These are phyloP conservation scores for Tetracladium maxilliforme DNA, from an alignment of 2,329 filamentous ascomycete genomes.

Conservation along the genomic window DNA sequence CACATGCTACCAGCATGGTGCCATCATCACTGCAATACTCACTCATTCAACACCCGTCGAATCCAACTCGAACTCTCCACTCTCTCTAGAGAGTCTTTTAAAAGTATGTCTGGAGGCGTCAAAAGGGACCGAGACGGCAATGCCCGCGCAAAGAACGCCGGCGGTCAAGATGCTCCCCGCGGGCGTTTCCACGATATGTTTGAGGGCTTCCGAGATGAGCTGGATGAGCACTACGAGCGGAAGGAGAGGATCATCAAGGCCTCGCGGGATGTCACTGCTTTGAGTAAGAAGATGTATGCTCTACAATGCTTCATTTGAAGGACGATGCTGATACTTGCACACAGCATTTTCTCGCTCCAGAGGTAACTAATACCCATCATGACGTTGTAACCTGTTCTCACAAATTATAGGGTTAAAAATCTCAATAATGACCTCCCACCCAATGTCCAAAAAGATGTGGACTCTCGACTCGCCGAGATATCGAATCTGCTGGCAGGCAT, in stretches of 20 bases:
- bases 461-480: slow-evolving; percentile 58
- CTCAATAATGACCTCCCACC: slow-evolving; percentile 48
- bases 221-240: slow-evolving; percentile 90
- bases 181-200: slow-evolving; percentile 69
- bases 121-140: slow-evolving; percentile 41
- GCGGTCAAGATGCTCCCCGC: slow-evolving; percentile 4
- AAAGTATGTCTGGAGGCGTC: slow-evolving; percentile 20
- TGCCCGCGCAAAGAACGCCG: slow-evolving; percentile 13
- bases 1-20: no score
- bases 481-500: slow-evolving; percentile 51
- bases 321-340: slow-evolving; percentile 8
- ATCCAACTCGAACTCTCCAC: no score
- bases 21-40: no score
- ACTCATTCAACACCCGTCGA: no score
- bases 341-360: slow-evolving; percentile 72
- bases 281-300: slow-evolving; percentile 89
- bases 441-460: slow-evolving; percentile 55
- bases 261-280: slow-evolving; percentile 79
- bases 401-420: slow-evolving; percentile 40
- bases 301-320: slow-evolving; percentile 1
- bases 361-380: slow-evolving; percentile 32
- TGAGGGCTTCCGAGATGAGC: slow-evolving; percentile 67
- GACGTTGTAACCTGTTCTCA: neutral
- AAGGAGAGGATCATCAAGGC: slow-evolving; percentile 82
- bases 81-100: slow-evolving; percentile 1